These are phyloP conservation scores for Pythium rishiriense DNA, from an alignment of 352 stramenopile species.

Conservation along the genomic window DNA sequence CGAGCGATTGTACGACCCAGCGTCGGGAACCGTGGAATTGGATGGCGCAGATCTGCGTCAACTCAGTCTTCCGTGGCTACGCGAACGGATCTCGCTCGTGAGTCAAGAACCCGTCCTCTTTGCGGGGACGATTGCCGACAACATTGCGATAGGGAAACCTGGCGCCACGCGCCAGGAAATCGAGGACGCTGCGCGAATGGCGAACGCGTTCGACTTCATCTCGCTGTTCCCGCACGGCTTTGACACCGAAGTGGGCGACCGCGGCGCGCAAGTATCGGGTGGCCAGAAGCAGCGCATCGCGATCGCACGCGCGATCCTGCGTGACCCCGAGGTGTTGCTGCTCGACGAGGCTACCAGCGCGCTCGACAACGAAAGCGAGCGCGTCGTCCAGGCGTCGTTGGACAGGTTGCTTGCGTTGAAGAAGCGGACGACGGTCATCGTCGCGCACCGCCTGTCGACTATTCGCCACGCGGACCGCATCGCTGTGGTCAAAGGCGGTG, in stretches of 20 bases:
- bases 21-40: conserved; percentile 56
- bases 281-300: conserved; percentile 84
- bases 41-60: conserved; percentile 74
- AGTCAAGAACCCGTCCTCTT: conserved; percentile 56
- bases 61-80: conserved; percentile 62
- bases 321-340: too few relatives aligned
- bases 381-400: too few relatives aligned
- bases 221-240: conserved; percentile 86
- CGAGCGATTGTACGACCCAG: conserved; percentile 74
- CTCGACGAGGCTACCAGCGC: too few relatives aligned
- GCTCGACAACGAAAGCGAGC: too few relatives aligned
- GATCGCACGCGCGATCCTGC: too few relatives aligned
- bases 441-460: too few relatives aligned
- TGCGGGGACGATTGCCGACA: conserved; percentile 60
- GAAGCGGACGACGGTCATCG: too few relatives aligned
- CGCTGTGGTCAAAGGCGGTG: too few relatives aligned
- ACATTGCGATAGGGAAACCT: conserved; percentile 56
- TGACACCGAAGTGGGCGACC: conserved; percentile 91
- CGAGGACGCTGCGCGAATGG: conserved; percentile 83
- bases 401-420: too few relatives aligned
- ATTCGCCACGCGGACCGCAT: too few relatives aligned
- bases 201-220: conserved; percentile 94
- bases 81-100: conserved; percentile 51
- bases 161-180: conserved; percentile 63
- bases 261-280: conserved; percentile 79